Evolutionary conservation across 768 basidiomycete species (phyloP).

Genomic region (Panellus pusillus): DNA sequence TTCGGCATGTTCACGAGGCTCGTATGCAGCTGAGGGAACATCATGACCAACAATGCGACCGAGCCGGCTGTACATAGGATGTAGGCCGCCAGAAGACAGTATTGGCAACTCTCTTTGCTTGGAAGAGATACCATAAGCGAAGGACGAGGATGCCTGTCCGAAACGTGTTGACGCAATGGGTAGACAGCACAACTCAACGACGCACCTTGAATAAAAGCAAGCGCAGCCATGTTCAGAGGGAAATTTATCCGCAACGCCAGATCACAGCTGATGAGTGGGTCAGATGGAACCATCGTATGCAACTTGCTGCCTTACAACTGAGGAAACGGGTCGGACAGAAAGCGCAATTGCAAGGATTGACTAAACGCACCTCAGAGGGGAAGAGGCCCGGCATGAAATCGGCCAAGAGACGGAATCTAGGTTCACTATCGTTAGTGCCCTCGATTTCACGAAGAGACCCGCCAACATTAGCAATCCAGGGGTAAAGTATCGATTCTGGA

Average conservation of each 20-base stretch:
- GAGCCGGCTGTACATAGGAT: constrained; percentile 15
- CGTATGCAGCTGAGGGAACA: constrained; percentile 16
- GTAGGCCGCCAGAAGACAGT: constrained; percentile 11
- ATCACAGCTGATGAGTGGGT: constrained; percentile 13
- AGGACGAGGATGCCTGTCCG: constrained; percentile 18
- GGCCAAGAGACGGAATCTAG: constrained; percentile 17
- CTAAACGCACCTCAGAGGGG: constrained; percentile 14
- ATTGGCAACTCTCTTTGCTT: constrained; percentile 4
- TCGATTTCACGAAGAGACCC: background rate
- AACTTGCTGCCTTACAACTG: constrained; percentile 15
- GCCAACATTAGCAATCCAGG: constrained; percentile 13
- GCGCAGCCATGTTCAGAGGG: constrained; percentile 13
- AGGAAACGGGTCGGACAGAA: background rate
- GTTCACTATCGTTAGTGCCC: background rate
- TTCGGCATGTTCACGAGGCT: constrained; percentile 16
- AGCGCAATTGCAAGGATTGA: background rate
- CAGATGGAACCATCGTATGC: background rate
- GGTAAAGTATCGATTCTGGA: constrained; percentile 20
- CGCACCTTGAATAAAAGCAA: constrained; percentile 20
- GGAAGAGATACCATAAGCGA: constrained; percentile 20
- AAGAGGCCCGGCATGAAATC: constrained; percentile 18
- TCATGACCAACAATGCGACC: background rate
- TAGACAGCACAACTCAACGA: background rate
- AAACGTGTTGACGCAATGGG: background rate
- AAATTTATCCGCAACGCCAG: constrained; percentile 20